Base-by-base conservation (phyloP, 31 red algal species). In the Bonnemaisonia californica region DNA sequence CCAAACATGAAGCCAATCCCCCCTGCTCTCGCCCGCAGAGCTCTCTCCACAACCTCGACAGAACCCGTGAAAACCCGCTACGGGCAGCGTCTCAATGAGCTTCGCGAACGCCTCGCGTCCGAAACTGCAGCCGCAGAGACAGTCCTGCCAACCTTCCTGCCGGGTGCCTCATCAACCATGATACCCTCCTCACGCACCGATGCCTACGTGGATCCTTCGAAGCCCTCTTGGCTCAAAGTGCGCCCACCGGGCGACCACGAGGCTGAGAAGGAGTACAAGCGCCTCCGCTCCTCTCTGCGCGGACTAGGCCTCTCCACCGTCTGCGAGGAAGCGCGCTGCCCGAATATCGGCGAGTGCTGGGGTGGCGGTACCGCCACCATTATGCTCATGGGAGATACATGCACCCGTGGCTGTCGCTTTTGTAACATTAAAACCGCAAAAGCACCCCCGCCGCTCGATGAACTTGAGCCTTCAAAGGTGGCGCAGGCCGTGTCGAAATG, bases 341-440 rank as follows among this genome's bases (percentile, higher is more conserved):
- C 97, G 2, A 99, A 99, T 66, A 94, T 94, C 36, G 90, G 94
- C 33, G 97, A 99, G 71, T 99, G 97, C 40, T 99, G 97, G 97
- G 94, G 94, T 51, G 91, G 91, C 27, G 97, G 97, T 26, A 99
- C 97, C 0, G 97, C 97, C 16, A 99, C 97, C n/a, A 94, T 99
- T 39, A 99, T 99, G 97, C 84, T 99, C 31, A 92, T 95, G 91
- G 97, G 97, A n/a, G 97, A 99, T 74, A 94, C 86, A 13, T 99
- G 97, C 70, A 99, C 97, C 1, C 91, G 97, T 29, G 97, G 85
- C 28, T 99, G 97, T 76, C 79, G 97, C 23, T 99, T 99, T 47
- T 99, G 97, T 78, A 81, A 71, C 34, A 90, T 99, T 45, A 96
- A 99, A 61, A 99, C 97, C 19, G 62, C 87, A 8, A 57, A 69